Base-by-base conservation (phyloP, 192 early-diverging fungal species). In the Coemansia sp. region DNA sequence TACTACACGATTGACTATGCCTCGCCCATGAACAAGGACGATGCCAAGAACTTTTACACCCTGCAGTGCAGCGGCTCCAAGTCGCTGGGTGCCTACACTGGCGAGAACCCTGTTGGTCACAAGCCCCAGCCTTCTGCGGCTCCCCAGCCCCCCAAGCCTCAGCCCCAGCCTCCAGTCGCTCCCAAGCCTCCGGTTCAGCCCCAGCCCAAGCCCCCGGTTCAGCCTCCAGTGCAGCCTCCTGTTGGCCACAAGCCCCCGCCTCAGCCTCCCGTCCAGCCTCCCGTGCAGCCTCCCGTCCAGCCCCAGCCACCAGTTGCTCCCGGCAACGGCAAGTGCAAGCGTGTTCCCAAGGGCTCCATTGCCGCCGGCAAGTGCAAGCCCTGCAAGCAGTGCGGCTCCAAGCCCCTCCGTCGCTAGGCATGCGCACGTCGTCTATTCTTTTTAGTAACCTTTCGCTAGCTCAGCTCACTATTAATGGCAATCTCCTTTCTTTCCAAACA, bases 331-430 rank as follows among this genome's bases (percentile, higher is more conserved):
- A 82, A 82, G 74, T 76, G 74, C 79, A 82, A 68, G 73, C 79
- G 70, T 53, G 53, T 82, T 21, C 74, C 79, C 38, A 73, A 70
- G 73, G 79, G 79, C 70, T 82, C 79, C 37, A 82, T 82, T 45
- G 79, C 79, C 34, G 79, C 79, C 11, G 79, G 79, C 70, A 82
- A 82, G 79, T 82, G 79, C 79, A 82, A 76, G 79, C 64, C 73
- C 37, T 82, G 79, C 79, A 73, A 72, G 45, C 69, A 73, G 74
- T 82, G 79, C 73, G 38, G 50, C 14, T 16, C 47, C 65, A 57
- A 52, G 36, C 58, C 68, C n/a, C 56, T 62, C 59, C 77, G 69
- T 37, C 78, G 78, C 60, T 75, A 80, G 60, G 33, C 18, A n/a
- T 16, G 59, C 39, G 21, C 13, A 37, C 26, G 14, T 18, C 20